A percentile compares a stretch with the other conserved stretches of the same genome.
These are phyloP conservation scores for Rhizopogon vesiculosus DNA, from an alignment of 768 basidiomycete species.

Conservation along the genomic window DNA sequence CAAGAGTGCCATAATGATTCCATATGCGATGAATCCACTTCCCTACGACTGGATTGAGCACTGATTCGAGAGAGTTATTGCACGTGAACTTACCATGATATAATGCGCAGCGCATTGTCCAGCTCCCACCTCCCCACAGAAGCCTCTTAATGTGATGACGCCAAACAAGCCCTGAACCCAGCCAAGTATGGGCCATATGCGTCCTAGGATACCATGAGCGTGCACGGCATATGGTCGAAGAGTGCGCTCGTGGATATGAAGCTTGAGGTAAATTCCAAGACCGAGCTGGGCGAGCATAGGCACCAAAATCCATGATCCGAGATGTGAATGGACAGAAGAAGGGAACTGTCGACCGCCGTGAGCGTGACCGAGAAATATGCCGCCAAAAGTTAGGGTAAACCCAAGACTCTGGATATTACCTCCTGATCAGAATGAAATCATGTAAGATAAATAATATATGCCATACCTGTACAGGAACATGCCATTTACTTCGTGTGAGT, in stretches of 20 bases:
- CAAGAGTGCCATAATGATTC: constrained; percentile 73
- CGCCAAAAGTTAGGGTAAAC: constrained; percentile 63
- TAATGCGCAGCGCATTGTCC: constrained; percentile 89
- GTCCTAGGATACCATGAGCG: constrained; percentile 77
- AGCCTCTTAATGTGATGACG: constrained; percentile 65
- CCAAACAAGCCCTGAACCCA: constrained; percentile 93
- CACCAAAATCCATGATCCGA: constrained; percentile 48
- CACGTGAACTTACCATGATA: constrained; percentile 50
- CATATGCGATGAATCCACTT: constrained; percentile 87
- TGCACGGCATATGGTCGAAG: constrained; percentile 67
- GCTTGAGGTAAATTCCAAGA: constrained; percentile 86
- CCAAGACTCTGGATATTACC: constrained; percentile 48
- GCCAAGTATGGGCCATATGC: constrained; percentile 75
- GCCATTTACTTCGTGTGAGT: constrained; percentile 78
- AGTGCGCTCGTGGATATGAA: constrained; percentile 81
- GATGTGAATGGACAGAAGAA: constrained; percentile 65
- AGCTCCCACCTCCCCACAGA: constrained; percentile 67
- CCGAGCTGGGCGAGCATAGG: constrained; percentile 63
- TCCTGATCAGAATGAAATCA: neutral
- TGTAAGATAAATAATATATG: neutral
- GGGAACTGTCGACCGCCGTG: constrained; percentile 80
- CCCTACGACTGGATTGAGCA: constrained; percentile 36
- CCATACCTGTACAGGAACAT: constrained; percentile 81
- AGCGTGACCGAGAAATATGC: constrained; percentile 81
- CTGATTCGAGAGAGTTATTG: constrained; percentile 9